These are phyloP conservation scores for Podospora appendiculata DNA, from an alignment of 495 filamentous ascomycete species.

Conservation along the genomic window DNA sequence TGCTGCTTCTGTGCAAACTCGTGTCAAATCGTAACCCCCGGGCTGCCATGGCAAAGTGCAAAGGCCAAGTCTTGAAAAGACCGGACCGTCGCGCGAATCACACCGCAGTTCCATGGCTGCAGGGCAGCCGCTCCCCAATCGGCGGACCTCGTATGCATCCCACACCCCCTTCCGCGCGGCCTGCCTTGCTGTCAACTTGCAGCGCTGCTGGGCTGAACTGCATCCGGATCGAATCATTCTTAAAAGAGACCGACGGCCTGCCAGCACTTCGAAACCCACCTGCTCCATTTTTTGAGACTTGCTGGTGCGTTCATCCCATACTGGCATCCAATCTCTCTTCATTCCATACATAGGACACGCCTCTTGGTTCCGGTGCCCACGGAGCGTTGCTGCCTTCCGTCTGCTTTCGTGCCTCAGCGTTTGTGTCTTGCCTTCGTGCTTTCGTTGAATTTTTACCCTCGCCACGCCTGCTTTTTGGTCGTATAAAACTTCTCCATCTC, in stretches of 20 bases:
- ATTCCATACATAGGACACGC: no score
- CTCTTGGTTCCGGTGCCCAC: no score
- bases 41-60: slow-evolving; percentile 1
- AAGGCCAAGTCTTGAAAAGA: slow-evolving; percentile 4
- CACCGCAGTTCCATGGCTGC: neutral
- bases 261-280: slow-evolving; percentile 5
- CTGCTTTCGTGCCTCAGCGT: no score
- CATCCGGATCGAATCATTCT: slow-evolving; percentile 22
- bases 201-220: slow-evolving; percentile 2
- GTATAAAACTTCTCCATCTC: no score
- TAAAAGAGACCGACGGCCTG: slow-evolving; percentile 13
- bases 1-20: neutral
- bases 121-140: neutral
- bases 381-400: no score
- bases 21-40: slow-evolving; percentile 1
- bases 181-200: neutral
- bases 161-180: slow-evolving; percentile 11
- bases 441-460: no score
- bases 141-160: neutral
- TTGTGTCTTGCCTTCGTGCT: no score
- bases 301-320: neutral
- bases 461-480: no score
- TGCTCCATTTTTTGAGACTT: slow-evolving; percentile 13
- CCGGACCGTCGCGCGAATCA: neutral
- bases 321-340: no score